Base-by-base conservation (phyloP, 176 grass and related monocot genomes). In the Pontederia paniculata region DNA sequence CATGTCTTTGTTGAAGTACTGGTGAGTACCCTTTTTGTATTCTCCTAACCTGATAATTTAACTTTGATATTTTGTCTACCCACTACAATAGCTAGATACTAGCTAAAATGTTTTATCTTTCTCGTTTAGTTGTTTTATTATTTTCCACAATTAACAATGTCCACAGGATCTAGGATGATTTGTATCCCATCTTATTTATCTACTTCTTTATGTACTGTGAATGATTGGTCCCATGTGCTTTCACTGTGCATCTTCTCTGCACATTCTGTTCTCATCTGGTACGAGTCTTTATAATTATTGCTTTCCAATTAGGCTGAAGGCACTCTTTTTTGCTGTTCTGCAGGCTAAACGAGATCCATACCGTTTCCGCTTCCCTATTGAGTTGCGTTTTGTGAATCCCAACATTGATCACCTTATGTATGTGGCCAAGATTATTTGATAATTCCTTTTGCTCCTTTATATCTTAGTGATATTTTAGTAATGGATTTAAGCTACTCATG, bases 331-430 rank as follows among this genome's bases (percentile, higher is more conserved):
- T 42, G 10, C 8, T 28, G 23, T 62, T 46, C 44, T 81, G 65
- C 71, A 97, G 91, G 86, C 83, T 15, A 97, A 97, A 74, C 69
- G 91, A 66, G 86, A 90, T 68, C 91, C 91, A 14, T 97, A 90
- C 50, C 77, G 83, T 23, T 97, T 81, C 49, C 82, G 91, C 11
- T 97, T 97, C 56, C 91, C 91, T 69, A 79, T 97, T 69, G 91
- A 97, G 78, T 84, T 97, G 80, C 74, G 91, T 48, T 83, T 97
- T 71, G 46, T 97, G 19, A 80, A 89, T 60, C 91, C 91, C 63
- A 90, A 97, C 74, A 81, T 97, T 45, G 91, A 97, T 81, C 86
- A 90, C 57, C 80, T 97, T 68, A 81, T 97, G 91, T 97, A 63
- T 63, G 91, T 87, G 58, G 52, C 18, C 12, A 18, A 42, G 66